phyloP scores from a whole-genome alignment of 2,329 filamentous ascomycete genomes.

The Dissoconium aciculare region DNA sequence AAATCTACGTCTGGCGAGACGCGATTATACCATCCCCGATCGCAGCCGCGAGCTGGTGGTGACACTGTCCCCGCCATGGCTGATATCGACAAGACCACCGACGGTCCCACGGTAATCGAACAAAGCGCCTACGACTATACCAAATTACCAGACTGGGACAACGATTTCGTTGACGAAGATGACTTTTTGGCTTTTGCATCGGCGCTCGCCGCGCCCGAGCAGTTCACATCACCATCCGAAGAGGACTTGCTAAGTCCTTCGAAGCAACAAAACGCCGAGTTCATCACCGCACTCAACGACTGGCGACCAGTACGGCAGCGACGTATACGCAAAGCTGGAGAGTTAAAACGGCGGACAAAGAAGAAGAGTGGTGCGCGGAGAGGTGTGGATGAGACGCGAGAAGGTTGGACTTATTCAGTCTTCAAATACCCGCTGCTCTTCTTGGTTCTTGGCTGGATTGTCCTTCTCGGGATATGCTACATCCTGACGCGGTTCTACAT shows the following conservation, averaged over 20 bases:
- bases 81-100: slow-evolving; percentile 31
- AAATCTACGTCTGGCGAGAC: too few relatives aligned
- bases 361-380: slow-evolving; percentile 30
- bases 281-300: slow-evolving; percentile 85
- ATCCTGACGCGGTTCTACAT: slow-evolving; percentile 77
- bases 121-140: slow-evolving; percentile 48
- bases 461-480: slow-evolving; percentile 58
- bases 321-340: slow-evolving; percentile 27
- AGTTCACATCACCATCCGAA: slow-evolving; percentile 42
- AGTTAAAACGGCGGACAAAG: slow-evolving; percentile 24
- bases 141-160: slow-evolving; percentile 62
- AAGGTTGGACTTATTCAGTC: slow-evolving; percentile 78
- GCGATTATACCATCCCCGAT: too few relatives aligned
- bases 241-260: slow-evolving; percentile 35
- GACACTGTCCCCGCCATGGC: slow-evolving; percentile 23
- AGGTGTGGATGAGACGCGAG: slow-evolving; percentile 75
- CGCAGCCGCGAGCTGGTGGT: slow-evolving; percentile 2
- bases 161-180: slow-evolving; percentile 57
- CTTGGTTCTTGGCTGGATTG: slow-evolving; percentile 66
- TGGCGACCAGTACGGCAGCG: slow-evolving; percentile 80
- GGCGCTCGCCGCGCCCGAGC: slow-evolving; percentile 67
- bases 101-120: slow-evolving; percentile 33
- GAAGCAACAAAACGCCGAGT: slow-evolving; percentile 32
- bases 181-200: slow-evolving; percentile 66
- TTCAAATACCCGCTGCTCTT: slow-evolving; percentile 85